phyloP scores from a whole-genome alignment of 331 rosid genomes.

The Malus hybrid region DNA sequence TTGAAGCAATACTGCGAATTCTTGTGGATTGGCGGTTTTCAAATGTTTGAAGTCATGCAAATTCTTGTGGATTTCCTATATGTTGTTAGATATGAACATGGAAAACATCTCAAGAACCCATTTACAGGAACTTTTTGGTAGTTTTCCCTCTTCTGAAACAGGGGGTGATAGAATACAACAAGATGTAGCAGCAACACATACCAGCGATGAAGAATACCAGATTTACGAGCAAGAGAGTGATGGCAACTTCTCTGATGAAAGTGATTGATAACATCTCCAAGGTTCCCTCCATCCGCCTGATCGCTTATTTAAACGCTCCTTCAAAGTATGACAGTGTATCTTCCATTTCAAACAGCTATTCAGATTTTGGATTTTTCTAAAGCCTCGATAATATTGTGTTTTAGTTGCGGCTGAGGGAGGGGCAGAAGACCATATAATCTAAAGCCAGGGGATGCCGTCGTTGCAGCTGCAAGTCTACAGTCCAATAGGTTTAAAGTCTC shows the following conservation, averaged over 20 bases:
- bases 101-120: conserved; percentile 57
- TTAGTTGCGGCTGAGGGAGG: background rate
- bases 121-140: conserved; percentile 71
- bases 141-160: conserved; percentile 44
- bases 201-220: conserved; percentile 62
- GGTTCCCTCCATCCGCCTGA: background rate
- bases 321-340: background rate
- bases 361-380: background rate
- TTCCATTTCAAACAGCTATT: background rate
- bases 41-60: conserved; percentile 6
- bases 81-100: conserved; percentile 35
- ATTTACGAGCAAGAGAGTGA: conserved; percentile 62
- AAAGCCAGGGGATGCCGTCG: background rate
- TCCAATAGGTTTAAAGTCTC: too few relatives aligned
- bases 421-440: background rate
- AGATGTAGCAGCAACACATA: conserved; percentile 9
- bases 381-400: background rate
- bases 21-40: background rate
- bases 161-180: conserved; percentile 13
- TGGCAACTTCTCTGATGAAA: conserved; percentile 36
- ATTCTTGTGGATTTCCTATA: conserved; percentile 35
- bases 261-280: conserved; percentile 15
- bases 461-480: background rate
- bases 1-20: too few relatives aligned
- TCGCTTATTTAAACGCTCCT: background rate